Percentiles rank a stretch among this genome's conserved stretches.
Conservation (phyloP, 495 filamentous ascomycete species). For the Penicillium flavigenum region DNA sequence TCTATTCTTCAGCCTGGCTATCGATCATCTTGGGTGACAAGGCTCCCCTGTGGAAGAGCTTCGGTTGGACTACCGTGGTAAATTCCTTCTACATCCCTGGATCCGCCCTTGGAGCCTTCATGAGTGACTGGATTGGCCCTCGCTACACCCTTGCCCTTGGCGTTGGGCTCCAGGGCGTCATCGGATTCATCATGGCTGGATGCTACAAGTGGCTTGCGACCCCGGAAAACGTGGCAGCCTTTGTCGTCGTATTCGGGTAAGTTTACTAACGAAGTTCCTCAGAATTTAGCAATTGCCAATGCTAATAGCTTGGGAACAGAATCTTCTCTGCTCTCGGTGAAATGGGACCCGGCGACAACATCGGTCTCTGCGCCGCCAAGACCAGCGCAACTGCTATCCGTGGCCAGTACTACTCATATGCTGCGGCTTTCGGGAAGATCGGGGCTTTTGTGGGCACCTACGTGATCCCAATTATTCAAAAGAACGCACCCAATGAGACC, state of each 20-base stretch:
- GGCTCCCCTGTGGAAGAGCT: conserved; percentile 66
- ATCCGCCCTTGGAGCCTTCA: conserved; percentile 68
- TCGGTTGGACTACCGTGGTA: conserved; percentile 83
- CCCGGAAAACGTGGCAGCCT: conserved; percentile 65
- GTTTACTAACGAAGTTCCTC: conserved; percentile 4
- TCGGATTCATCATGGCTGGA: conserved; percentile 86
- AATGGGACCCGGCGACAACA: conserved; percentile 86
- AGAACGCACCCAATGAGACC: conserved; percentile 58
- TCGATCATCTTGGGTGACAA: conserved; percentile 57
- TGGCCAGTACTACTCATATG: conserved; percentile 89
- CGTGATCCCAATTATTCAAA: conserved; percentile 70
- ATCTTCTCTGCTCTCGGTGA: conserved; percentile 85
- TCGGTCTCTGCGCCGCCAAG: conserved; percentile 83
- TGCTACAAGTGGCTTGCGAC: conserved; percentile 64
- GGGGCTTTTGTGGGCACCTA: conserved; percentile 90
- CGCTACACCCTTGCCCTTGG: conserved; percentile 66
- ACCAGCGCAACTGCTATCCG: conserved; percentile 82
- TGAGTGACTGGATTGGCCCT: conserved; percentile 75
- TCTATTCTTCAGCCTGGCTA: conserved; percentile 73
- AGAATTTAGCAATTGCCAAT: not conserved
- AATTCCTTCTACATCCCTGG: conserved; percentile 88
- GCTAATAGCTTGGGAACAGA: conserved; percentile 33
- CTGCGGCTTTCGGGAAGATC: conserved; percentile 81
- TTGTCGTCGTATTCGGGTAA: conserved; percentile 69
- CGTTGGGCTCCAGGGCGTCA: conserved; percentile 66